phyloP scores from a whole-genome alignment of 1,284 basidiomycete species.

The Trichosporon faecale region DNA sequence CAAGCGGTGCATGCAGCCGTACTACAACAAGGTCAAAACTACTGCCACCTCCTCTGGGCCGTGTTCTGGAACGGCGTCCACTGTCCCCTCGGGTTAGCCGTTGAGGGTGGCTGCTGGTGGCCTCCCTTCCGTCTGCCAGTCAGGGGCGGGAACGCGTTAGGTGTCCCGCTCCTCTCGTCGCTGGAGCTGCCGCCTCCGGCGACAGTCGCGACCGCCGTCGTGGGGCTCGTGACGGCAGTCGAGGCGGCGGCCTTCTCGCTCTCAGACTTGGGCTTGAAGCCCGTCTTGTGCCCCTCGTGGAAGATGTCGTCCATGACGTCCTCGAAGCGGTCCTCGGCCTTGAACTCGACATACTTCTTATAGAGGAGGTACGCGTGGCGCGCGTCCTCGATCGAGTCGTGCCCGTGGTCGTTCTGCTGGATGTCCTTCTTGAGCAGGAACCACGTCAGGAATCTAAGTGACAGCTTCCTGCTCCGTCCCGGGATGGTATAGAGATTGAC shows the following conservation, averaged over 20 bases:
- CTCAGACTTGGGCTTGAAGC: constrained; percentile 24
- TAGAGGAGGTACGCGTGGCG: constrained; percentile 82
- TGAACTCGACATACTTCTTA: constrained; percentile 75
- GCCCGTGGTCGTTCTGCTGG: constrained; percentile 70
- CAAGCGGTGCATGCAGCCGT: background rate
- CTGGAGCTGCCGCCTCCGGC: background rate
- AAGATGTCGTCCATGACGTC: constrained; percentile 75
- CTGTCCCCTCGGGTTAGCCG: background rate
- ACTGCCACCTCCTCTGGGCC: background rate
- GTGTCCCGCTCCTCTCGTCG: background rate
- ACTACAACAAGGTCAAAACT: background rate
- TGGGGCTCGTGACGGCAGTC: background rate
- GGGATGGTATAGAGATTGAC: constrained; percentile 89
- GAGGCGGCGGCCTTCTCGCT: constrained; percentile 2
- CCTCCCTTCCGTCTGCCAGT: background rate
- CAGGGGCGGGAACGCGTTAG: background rate
- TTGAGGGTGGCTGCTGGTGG: background rate
- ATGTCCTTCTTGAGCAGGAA: constrained; percentile 86
- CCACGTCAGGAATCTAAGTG: constrained; percentile 92
- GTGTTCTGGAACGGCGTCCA: constrained; percentile 7
- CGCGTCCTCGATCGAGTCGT: constrained; percentile 97
- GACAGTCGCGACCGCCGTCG: background rate
- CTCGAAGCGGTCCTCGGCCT: constrained; percentile 74
- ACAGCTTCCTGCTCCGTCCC: constrained; percentile 77
- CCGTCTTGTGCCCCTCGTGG: constrained; percentile 54